Evolutionary conservation across 306 rosid genomes (phyloP).

Genomic region (Ormosia emarginata): DNA sequence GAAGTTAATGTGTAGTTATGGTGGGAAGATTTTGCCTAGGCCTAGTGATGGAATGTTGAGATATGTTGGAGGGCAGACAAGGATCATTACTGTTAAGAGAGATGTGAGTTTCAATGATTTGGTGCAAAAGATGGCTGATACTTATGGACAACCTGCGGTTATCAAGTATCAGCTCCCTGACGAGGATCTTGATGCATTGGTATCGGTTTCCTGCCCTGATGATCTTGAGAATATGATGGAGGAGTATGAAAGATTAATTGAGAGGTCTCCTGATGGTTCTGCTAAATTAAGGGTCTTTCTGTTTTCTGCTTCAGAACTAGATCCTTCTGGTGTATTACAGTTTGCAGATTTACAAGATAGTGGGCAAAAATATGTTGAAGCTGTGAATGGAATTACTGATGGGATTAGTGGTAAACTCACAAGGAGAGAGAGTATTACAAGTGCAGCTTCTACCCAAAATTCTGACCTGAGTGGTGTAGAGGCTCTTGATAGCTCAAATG

Average conservation of each 20-base stretch:
- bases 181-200: slow-evolving; percentile 95
- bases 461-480: slow-evolving; percentile 79
- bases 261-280: slow-evolving; percentile 70
- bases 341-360: slow-evolving; percentile 52
- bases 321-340: slow-evolving; percentile 45
- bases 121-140: slow-evolving; percentile 64
- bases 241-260: slow-evolving; percentile 76
- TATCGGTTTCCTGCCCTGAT: slow-evolving; percentile 80
- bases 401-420: slow-evolving; percentile 43
- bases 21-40: slow-evolving; percentile 88
- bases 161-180: slow-evolving; percentile 96
- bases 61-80: slow-evolving; percentile 90
- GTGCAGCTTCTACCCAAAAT: slow-evolving; percentile 78
- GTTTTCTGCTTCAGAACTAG: slow-evolving; percentile 72
- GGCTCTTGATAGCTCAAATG: slow-evolving; percentile 41
- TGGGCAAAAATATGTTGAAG: slow-evolving; percentile 83
- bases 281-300: slow-evolving; percentile 79
- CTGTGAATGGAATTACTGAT: slow-evolving; percentile 72
- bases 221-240: slow-evolving; percentile 97
- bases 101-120: slow-evolving; percentile 65
- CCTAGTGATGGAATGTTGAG: slow-evolving; percentile 92
- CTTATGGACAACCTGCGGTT: slow-evolving; percentile 69
- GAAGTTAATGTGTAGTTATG: slow-evolving; percentile 83
- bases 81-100: slow-evolving; percentile 74
- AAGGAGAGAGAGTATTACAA: slow-evolving; percentile 64